A percentile compares a stretch with the other conserved stretches of the same genome.
Evolutionary conservation across 352 stramenopile species (phyloP).

Genomic region (Pythium vanterpoolii): DNA sequence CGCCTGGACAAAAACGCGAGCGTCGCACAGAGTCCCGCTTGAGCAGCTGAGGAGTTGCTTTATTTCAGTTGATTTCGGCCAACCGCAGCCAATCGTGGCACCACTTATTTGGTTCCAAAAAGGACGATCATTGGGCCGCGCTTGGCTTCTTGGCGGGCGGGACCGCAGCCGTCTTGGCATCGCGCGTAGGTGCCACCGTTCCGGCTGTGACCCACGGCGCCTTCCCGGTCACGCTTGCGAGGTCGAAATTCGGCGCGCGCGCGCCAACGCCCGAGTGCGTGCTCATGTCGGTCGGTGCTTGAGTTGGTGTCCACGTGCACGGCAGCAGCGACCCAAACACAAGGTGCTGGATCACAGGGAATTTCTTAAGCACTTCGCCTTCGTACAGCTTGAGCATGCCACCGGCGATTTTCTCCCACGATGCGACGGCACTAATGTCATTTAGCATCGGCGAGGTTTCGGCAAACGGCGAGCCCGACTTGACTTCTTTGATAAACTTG

Average conservation of each 20-base stretch:
- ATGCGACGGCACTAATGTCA: conserved; percentile 86
- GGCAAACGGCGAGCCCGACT: conserved; percentile 88
- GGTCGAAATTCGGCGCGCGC: conserved; percentile 65
- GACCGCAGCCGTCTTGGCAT: conserved; percentile 54
- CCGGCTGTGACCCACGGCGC: conserved; percentile 69
- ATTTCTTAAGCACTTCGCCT: conserved; percentile 97
- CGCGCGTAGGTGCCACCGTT: conserved; percentile 34
- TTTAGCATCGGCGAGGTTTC: conserved; percentile 94
- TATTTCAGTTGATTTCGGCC: conserved; percentile 24
- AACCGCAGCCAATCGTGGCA: not conserved
- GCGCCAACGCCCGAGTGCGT: conserved; percentile 57
- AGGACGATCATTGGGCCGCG: not conserved
- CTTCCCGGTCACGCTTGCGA: conserved; percentile 53
- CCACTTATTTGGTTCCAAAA: conserved; percentile 2
- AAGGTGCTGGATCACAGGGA: conserved; percentile 98
- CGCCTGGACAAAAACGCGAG: conserved; percentile 13
- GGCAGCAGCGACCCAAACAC: conserved; percentile 94
- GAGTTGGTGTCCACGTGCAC: conserved; percentile 73
- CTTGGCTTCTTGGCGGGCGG: conserved; percentile 5
- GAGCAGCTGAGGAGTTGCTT: conserved; percentile 14
- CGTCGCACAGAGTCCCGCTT: conserved; percentile 4
- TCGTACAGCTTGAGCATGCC: conserved; percentile 90
- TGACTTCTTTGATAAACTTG: conserved; percentile 90
- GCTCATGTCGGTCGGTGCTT: conserved; percentile 49
- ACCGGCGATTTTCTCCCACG: conserved; percentile 91